These are phyloP conservation scores for Wilcoxina mikolae DNA, from an alignment of 495 filamentous ascomycete species.

Conservation along the genomic window DNA sequence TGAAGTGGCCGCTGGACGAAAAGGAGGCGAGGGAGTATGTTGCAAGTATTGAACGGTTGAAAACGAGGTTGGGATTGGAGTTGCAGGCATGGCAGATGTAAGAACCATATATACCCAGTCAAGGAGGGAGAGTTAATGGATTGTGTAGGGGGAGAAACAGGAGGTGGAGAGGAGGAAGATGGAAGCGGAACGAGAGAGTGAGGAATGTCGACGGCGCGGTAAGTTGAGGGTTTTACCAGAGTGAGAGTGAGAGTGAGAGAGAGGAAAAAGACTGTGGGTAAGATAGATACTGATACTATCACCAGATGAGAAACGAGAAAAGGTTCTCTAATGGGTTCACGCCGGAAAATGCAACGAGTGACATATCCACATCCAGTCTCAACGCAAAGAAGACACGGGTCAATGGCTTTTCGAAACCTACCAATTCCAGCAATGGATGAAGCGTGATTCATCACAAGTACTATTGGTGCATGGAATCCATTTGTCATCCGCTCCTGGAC, in stretches of 20 bases:
- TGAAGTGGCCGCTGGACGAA: conserved; percentile 5
- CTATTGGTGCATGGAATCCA: conserved; percentile 8
- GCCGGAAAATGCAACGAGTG: background rate
- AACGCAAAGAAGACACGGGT: background rate
- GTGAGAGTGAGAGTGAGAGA: background rate
- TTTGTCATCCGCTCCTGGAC: background rate
- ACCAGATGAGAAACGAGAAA: background rate
- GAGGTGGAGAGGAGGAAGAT: background rate
- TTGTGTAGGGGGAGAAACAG: background rate
- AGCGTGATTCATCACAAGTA: background rate
- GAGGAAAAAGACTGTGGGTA: background rate
- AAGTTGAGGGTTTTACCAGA: background rate
- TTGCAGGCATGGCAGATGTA: background rate
- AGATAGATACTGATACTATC: background rate
- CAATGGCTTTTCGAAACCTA: conserved; percentile 6
- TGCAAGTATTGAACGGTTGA: background rate
- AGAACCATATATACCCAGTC: too few relatives aligned
- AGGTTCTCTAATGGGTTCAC: conserved; percentile 1
- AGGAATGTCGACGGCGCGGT: background rate
- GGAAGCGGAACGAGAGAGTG: background rate
- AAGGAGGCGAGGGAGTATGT: background rate
- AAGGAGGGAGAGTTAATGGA: too few relatives aligned
- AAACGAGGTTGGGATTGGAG: background rate
- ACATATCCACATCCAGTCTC: background rate
- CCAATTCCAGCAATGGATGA: background rate